Conservation (phyloP, 2,329 filamentous ascomycete species). For the Amauroascus niger region DNA sequence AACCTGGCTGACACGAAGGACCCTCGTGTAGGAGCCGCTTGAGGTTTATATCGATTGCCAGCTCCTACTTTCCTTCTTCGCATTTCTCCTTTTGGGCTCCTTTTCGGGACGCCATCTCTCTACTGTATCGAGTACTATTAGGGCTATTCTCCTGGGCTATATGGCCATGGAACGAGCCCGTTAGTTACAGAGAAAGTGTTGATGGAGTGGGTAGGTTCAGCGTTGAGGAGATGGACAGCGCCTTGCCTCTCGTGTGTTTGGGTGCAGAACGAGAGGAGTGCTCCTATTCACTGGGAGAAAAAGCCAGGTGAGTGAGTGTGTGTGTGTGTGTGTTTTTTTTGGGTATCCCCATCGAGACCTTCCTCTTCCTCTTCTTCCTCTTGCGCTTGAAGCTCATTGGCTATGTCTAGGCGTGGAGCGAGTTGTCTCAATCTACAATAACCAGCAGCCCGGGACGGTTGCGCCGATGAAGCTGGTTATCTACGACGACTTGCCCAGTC, state of each 20-base stretch:
- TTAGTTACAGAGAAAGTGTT: slow-evolving; percentile 10
- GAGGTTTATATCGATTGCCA: slow-evolving; percentile 3
- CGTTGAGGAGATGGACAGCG: slow-evolving; percentile 33
- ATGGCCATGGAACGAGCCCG: slow-evolving; percentile 10
- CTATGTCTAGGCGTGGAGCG: slow-evolving; percentile 24
- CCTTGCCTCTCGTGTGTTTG: slow-evolving; percentile 33
- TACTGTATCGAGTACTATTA: neutral
- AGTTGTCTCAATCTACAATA: slow-evolving; percentile 38
- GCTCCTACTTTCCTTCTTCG: neutral
- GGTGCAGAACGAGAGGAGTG: slow-evolving; percentile 23
- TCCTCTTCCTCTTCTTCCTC: too few species aligned
- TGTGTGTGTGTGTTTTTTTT: too few species aligned
- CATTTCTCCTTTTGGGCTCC: neutral
- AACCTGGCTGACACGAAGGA: neutral
- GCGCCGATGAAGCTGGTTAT: slow-evolving; percentile 39
- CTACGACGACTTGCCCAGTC: slow-evolving; percentile 34
- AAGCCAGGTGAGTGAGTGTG: slow-evolving; percentile 1
- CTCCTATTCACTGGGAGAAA: slow-evolving; percentile 20
- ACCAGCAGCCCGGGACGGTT: slow-evolving; percentile 40
- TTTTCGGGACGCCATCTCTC: neutral
- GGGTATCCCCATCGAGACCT: too few species aligned
- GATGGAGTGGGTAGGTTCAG: slow-evolving; percentile 33
- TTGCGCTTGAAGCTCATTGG: neutral
- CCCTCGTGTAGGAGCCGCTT: neutral
- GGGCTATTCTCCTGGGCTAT: slow-evolving; percentile 1